A percentile compares a stretch with the other conserved stretches of the same genome.
These are phyloP conservation scores for Mycena vitilis DNA, from an alignment of 768 basidiomycete genomes.

Conservation along the genomic window DNA sequence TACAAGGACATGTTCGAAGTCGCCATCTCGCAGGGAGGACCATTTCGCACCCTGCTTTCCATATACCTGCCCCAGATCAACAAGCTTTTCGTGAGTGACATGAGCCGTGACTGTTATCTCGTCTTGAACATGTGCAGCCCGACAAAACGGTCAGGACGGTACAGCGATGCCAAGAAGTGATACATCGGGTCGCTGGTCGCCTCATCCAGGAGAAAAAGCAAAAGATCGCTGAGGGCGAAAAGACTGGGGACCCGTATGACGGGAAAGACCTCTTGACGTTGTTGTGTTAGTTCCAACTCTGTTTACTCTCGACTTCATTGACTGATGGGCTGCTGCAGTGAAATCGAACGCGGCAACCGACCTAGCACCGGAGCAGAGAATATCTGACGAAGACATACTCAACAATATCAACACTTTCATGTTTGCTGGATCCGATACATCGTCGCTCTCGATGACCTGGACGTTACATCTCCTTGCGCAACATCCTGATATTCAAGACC, in stretches of 20 bases:
- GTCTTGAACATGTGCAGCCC: conserved; percentile 54
- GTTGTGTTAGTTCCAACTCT: conserved; percentile 64
- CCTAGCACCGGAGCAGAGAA: conserved; percentile 72
- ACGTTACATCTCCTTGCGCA: conserved; percentile 79
- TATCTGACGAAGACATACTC: conserved; percentile 90
- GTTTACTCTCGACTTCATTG: background rate
- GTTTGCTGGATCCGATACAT: conserved; percentile 92
- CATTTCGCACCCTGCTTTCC: conserved; percentile 58
- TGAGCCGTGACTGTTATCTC: background rate
- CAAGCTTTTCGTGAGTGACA: conserved; percentile 65
- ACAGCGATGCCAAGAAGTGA: conserved; percentile 67
- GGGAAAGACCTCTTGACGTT: conserved; percentile 85
- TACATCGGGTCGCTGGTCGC: conserved; percentile 76
- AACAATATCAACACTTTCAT: conserved; percentile 90
- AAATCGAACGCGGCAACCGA: conserved; percentile 85
- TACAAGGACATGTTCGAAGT: conserved; percentile 90
- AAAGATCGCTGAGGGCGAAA: conserved; percentile 72
- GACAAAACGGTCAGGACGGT: conserved; percentile 63
- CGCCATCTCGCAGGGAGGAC: conserved; percentile 67
- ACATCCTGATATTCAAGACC: conserved; percentile 73
- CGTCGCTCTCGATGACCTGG: conserved; percentile 88
- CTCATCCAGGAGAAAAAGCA: conserved; percentile 84
- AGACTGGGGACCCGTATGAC: conserved; percentile 59
- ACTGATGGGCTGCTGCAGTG: conserved; percentile 57
- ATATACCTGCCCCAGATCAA: conserved; percentile 71